These are phyloP conservation scores for Collariella sp. DNA, from an alignment of 495 filamentous ascomycete species.

Conservation along the genomic window DNA sequence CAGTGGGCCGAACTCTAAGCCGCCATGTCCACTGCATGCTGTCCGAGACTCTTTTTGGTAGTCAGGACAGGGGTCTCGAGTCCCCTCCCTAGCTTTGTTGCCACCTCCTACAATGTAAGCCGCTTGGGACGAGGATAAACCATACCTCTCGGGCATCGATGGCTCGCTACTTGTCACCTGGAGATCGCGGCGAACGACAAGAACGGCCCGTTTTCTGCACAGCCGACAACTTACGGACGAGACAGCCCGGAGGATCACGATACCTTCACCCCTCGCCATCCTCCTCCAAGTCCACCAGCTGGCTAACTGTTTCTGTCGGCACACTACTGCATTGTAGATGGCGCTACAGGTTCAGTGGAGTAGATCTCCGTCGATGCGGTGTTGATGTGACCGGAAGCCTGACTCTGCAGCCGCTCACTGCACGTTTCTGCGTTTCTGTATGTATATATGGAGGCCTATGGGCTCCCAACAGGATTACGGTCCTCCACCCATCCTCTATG, in stretches of 20 bases:
- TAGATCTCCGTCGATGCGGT: conserved; percentile 14
- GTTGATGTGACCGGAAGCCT: not conserved
- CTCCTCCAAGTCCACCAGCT: not conserved
- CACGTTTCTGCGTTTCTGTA: not conserved
- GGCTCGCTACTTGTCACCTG: not conserved
- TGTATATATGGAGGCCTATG: conserved; percentile 9
- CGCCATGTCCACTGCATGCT: not conserved
- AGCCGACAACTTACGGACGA: not conserved
- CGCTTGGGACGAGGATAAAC: not conserved
- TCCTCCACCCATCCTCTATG: not conserved
- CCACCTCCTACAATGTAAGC: not conserved
- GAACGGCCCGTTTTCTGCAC: not conserved
- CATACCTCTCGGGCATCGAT: not conserved
- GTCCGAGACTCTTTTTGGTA: not conserved
- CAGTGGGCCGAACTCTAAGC: not conserved
- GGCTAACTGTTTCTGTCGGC: not conserved
- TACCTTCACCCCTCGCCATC: conserved; percentile 1
- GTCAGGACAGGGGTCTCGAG: not conserved
- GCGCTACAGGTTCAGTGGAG: conserved; percentile 11
- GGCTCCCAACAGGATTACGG: not conserved
- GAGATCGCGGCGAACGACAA: not conserved
- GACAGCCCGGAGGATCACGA: not conserved
- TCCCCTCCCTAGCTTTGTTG: not conserved
- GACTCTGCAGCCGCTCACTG: not conserved
- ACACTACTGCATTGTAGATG: not conserved